These are phyloP conservation scores for Hyphochytrium catenoides DNA, from an alignment of 352 stramenopile genomes.

Conservation along the genomic window DNA sequence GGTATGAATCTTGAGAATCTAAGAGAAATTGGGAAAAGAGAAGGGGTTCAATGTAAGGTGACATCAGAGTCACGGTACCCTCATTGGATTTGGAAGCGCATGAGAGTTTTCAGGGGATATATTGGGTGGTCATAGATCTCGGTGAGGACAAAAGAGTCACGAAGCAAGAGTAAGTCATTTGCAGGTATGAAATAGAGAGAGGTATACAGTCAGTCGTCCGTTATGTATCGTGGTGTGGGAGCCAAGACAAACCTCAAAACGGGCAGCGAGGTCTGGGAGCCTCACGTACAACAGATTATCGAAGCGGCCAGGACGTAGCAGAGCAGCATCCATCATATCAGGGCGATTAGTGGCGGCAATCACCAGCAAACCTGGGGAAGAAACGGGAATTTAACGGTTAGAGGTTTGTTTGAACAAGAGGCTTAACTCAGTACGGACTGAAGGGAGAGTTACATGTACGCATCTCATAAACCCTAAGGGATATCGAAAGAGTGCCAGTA, in stretches of 20 bases:
- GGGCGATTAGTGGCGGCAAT: constrained; percentile 92
- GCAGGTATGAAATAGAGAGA: constrained; percentile 7
- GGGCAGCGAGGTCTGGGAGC: constrained; percentile 34
- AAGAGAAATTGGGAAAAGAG: constrained; percentile 6
- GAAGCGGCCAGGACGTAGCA: constrained; percentile 84
- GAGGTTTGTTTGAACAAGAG: not conserved
- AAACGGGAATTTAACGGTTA: no score
- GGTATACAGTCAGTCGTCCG: not conserved
- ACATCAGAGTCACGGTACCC: no score
- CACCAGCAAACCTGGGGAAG: constrained; percentile 53
- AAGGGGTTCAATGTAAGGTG: no score
- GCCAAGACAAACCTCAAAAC: constrained; percentile 11
- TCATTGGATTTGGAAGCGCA: not conserved
- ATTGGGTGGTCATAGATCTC: not conserved
- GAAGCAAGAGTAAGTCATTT: not conserved
- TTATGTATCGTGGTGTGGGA: constrained; percentile 9
- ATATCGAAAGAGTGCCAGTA: no score
- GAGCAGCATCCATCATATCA: constrained; percentile 89
- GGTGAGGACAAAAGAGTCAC: not conserved
- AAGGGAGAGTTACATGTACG: not conserved
- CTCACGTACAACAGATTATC: constrained; percentile 87
- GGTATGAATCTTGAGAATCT: constrained; percentile 51
- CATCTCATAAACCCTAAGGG: not conserved
- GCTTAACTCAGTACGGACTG: not conserved
- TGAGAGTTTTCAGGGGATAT: not conserved